These are phyloP conservation scores for Blastobotrys raffinosifermentans DNA, from an alignment of 1,139 yeast species.

Conservation along the genomic window DNA sequence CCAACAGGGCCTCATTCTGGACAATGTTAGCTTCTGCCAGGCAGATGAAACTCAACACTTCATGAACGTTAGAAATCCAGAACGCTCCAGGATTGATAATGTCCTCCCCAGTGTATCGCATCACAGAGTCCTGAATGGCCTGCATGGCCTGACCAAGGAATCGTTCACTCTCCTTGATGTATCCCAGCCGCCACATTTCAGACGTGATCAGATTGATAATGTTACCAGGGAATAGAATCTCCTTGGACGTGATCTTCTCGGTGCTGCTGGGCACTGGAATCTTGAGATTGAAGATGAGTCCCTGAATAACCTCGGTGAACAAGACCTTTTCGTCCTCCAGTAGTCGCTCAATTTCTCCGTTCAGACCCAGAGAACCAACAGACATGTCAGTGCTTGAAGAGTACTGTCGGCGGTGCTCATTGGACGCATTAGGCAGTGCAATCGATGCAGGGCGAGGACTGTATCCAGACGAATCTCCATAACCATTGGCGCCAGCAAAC, in stretches of 20 bases:
- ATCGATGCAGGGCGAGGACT: conserved; percentile 35
- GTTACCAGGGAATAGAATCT: conserved; percentile 94
- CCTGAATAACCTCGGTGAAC: conserved; percentile 82
- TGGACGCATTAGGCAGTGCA: conserved; percentile 21
- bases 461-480: conserved; percentile 24
- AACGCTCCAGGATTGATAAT: conserved; percentile 91
- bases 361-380: conserved; percentile 27
- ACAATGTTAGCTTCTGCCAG: conserved; percentile 88
- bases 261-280: conserved; percentile 80
- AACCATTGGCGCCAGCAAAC: conserved; percentile 13
- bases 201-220: conserved; percentile 85
- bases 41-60: conserved; percentile 86
- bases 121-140: conserved; percentile 62
- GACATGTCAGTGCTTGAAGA: conserved; percentile 25
- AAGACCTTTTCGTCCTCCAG: conserved; percentile 75
- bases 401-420: conserved; percentile 22
- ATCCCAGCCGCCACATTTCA: conserved; percentile 98
- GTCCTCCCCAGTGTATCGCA: conserved; percentile 63
- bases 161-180: conserved; percentile 86
- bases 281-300: conserved; percentile 80
- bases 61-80: conserved; percentile 97
- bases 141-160: conserved; percentile 87
- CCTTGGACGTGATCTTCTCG: conserved; percentile 79
- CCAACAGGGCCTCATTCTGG: conserved; percentile 71
- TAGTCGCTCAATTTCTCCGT: conserved; percentile 37